Percentiles rank a stretch among this genome's conserved stretches.
phyloP scores from a whole-genome alignment of 306 rosid species.

The Vigna reflexopilosa region DNA sequence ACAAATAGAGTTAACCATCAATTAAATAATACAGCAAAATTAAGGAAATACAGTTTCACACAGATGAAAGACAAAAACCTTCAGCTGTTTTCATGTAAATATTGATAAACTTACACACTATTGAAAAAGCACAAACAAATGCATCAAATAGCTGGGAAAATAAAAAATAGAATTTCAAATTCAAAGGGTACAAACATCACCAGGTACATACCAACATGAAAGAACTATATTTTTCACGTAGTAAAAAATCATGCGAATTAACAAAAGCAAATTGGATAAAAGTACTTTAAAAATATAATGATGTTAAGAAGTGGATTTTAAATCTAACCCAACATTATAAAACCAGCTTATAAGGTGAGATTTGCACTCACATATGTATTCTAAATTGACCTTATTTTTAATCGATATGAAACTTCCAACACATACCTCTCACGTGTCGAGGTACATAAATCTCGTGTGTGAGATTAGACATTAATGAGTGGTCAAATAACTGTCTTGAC shows the following conservation, averaged over 20 bases:
- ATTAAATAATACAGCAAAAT: neutral
- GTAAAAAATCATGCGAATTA: conserved; percentile 6
- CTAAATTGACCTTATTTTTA: too few species aligned
- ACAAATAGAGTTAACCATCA: conserved; percentile 16
- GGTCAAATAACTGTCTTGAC: too few species aligned
- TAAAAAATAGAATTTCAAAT: conserved; percentile 21
- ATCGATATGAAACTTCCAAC: too few species aligned
- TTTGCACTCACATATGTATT: too few species aligned
- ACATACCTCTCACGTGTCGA: too few species aligned
- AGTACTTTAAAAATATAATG: conserved; percentile 4
- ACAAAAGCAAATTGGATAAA: neutral
- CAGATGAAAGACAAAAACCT: neutral
- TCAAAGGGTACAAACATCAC: conserved; percentile 9
- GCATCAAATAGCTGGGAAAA: conserved; percentile 2
- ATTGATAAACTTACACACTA: neutral
- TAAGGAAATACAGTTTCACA: conserved; percentile 24
- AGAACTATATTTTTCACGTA: neutral
- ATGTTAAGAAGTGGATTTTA: too few species aligned
- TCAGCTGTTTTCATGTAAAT: conserved; percentile 28
- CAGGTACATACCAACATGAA: neutral
- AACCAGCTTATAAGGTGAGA: too few species aligned
- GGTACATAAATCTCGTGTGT: too few species aligned
- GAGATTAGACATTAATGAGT: too few species aligned
- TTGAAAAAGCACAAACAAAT: conserved; percentile 5
- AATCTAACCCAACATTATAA: too few species aligned